Conservation (phyloP, 768 basidiomycete species). For the Suillus subluteus region DNA sequence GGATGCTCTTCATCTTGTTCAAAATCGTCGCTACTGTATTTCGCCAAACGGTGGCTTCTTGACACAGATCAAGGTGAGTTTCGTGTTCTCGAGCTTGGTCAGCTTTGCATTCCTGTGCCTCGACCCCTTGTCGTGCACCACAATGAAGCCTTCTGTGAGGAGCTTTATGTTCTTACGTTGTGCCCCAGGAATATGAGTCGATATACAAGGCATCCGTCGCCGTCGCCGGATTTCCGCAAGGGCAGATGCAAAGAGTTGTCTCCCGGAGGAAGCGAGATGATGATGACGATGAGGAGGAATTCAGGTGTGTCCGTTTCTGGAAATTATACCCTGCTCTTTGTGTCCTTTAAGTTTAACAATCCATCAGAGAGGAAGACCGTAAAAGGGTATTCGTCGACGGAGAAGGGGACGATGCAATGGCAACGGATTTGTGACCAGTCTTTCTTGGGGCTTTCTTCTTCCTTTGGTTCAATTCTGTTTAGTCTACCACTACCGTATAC, state of each 20-base stretch:
- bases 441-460: background rate
- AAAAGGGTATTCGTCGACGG: constrained; percentile 44
- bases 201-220: constrained; percentile 84
- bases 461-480: background rate
- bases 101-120: background rate
- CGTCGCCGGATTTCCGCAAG: constrained; percentile 58
- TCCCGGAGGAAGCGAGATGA: constrained; percentile 72
- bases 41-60: constrained; percentile 91
- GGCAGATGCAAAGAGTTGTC: constrained; percentile 43
- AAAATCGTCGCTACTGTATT: constrained; percentile 91
- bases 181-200: constrained; percentile 84
- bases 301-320: constrained; percentile 31
- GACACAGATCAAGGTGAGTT: constrained; percentile 83
- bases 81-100: background rate
- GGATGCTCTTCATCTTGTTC: constrained; percentile 85
- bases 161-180: constrained; percentile 10
- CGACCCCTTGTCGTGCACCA: background rate
- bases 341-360: background rate
- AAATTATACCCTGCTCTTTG: background rate
- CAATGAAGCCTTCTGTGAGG: background rate
- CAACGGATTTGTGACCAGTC: constrained; percentile 28
- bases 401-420: constrained; percentile 38
- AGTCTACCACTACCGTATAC: constrained; percentile 5
- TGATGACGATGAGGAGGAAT: constrained; percentile 68
- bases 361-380: constrained; percentile 43